Percentiles rank a stretch among this genome's conserved stretches.
Evolutionary conservation across 2,329 filamentous ascomycete genomes (phyloP).

Genomic region (Tolypocladium sp.): DNA sequence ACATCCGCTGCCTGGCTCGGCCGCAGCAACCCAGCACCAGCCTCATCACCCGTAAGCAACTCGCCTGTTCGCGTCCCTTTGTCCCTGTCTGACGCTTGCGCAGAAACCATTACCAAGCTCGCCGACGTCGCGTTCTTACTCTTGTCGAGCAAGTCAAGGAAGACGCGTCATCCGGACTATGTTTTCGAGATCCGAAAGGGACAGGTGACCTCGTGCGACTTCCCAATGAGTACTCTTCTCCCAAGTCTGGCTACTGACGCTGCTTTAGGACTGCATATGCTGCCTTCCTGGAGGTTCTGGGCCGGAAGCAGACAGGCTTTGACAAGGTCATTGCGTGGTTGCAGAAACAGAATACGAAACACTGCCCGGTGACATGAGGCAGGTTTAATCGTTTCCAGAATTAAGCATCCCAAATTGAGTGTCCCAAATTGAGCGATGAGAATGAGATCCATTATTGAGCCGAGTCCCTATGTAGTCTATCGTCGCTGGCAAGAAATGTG

Average conservation of each 20-base stretch:
- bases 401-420: not conserved
- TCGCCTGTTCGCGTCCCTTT: not conserved
- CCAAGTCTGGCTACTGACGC: not conserved
- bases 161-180: conserved; percentile 38
- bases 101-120: conserved; percentile 57
- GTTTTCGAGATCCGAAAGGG: conserved; percentile 48
- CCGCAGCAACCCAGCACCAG: conserved; percentile 44
- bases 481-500: not conserved
- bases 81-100: conserved; percentile 1
- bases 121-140: conserved; percentile 55
- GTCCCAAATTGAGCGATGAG: not conserved
- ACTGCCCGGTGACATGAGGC: not conserved
- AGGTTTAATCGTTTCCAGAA: not conserved
- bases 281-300: conserved; percentile 62
- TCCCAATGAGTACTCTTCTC: not conserved
- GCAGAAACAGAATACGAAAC: conserved; percentile 30
- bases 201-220: conserved; percentile 53
- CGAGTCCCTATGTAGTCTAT: not conserved
- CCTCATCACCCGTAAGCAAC: conserved; percentile 54
- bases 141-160: conserved; percentile 46
- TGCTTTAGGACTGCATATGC: conserved; percentile 51
- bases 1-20: conserved; percentile 47
- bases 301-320: conserved; percentile 63
- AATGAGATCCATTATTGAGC: not conserved
- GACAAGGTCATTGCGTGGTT: conserved; percentile 60